Evolutionary conservation across 345 rosid species (phyloP), one percentile per base, ranked within the genome.

Genomic region (Hevea brasiliensis): DNA sequence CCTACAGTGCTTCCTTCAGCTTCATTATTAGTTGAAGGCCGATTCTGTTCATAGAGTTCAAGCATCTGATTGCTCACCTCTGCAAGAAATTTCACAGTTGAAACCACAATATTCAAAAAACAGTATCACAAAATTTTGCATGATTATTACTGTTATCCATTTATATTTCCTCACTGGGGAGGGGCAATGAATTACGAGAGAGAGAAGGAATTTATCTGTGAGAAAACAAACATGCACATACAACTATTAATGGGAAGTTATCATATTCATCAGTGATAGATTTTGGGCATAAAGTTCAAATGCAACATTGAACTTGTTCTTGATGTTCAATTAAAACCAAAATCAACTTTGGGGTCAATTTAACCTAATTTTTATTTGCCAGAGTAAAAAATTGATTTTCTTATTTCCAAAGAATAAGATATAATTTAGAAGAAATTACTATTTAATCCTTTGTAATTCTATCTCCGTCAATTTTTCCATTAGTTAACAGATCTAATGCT

Each of bases 41-140:
- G 66, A 54, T 77, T 72, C 70, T 77, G 81, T 26, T 77, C 77
- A 77, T 77, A 77, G 17, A 77, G 73, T 61, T 72, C 81, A 32
- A 77, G 69, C 81, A 77, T 72, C 59, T 77, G 81, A 73, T 77
- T 77, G 72, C 81, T 77, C 7, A 77, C 81, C 45, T 77, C 81
- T 77, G 74, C 81, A 73, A 54, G 51, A 61, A 1, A n/a, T 9
- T 17, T 64, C 40, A 55, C 64, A 7, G 59, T 23, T 24, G 24
- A 65, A 48, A 27, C 50, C n/a, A 55, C 9, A 8, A 15, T 14
- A 6, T 44, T 69, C 57, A 45, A 37, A 66, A 10, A 50, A 11
- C 41, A 66, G 2, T 6, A 55, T 6, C 3, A 27, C 13, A 51
- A 17, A 67, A 51, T 37, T 35, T 67, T 7, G 42, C 59, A 48